phyloP scores from a whole-genome alignment of 192 early-diverging fungal genomes.

The Podila verticillata region DNA sequence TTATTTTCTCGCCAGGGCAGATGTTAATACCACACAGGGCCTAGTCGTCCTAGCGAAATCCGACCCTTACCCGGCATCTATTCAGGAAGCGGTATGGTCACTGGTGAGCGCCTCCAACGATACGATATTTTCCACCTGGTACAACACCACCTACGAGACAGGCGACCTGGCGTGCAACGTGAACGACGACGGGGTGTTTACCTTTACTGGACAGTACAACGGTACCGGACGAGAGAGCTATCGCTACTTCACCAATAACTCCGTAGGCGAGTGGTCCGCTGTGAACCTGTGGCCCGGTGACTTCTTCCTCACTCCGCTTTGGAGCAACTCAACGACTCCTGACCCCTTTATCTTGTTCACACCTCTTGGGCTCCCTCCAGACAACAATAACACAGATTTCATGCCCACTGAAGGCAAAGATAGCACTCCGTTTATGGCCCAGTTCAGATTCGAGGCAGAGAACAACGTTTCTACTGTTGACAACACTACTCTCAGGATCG shows the following conservation, averaged over 20 bases:
- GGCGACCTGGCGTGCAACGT: background rate
- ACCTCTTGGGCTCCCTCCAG: too few relatives aligned
- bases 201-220: background rate
- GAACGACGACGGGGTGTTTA: background rate
- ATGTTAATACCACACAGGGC: background rate
- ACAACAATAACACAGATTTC: too few relatives aligned
- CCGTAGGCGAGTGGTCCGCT: too few relatives aligned
- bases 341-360: too few relatives aligned
- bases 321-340: too few relatives aligned
- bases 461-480: background rate
- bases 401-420: too few relatives aligned
- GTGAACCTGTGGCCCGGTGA: too few relatives aligned
- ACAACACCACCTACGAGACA: background rate
- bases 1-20: background rate
- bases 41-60: background rate
- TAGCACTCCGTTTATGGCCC: too few relatives aligned
- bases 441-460: too few relatives aligned
- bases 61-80: background rate
- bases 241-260: background rate
- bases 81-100: background rate
- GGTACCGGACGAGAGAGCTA: background rate
- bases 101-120: background rate
- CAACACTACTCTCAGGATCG: background rate
- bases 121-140: background rate
- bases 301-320: too few relatives aligned